Evolutionary conservation across 805 yeast species (phyloP).

Genomic region (Myxozyma melibiosi): DNA sequence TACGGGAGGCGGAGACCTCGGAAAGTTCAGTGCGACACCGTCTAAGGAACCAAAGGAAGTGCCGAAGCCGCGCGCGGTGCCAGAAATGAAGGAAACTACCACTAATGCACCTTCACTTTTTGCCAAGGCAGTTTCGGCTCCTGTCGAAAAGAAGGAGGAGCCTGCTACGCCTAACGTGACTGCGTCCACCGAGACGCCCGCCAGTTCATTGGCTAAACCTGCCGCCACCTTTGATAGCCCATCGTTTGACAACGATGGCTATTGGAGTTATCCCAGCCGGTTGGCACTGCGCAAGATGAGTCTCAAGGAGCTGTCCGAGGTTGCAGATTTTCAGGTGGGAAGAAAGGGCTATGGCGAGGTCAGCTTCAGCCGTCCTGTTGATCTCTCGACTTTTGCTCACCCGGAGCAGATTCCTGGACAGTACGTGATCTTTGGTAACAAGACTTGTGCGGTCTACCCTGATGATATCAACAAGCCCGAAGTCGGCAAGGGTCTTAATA

Average conservation of each 20-base stretch:
- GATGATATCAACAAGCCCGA: constrained; percentile 62
- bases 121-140: constrained; percentile 5
- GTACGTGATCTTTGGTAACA: constrained; percentile 60
- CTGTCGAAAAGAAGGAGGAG: not conserved
- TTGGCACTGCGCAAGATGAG: constrained; percentile 62
- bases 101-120: constrained; percentile 1
- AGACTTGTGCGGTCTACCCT: constrained; percentile 72
- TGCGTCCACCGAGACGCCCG: not conserved
- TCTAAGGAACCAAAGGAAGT: not conserved
- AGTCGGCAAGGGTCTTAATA: constrained; percentile 80
- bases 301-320: constrained; percentile 63
- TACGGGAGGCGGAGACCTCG: constrained; percentile 28
- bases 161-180: not conserved
- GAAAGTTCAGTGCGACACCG: constrained; percentile 1
- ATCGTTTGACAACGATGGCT: constrained; percentile 63
- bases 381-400: constrained; percentile 67
- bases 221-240: not conserved
- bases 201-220: not conserved
- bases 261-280: constrained; percentile 82
- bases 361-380: constrained; percentile 79
- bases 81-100: not conserved
- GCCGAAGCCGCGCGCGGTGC: not conserved
- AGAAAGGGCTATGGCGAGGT: constrained; percentile 75
- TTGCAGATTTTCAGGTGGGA: constrained; percentile 72
- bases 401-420: constrained; percentile 66